Evolutionary conservation across 1,139 yeast species (phyloP).

Genomic region (Protomyces gravidus): DNA sequence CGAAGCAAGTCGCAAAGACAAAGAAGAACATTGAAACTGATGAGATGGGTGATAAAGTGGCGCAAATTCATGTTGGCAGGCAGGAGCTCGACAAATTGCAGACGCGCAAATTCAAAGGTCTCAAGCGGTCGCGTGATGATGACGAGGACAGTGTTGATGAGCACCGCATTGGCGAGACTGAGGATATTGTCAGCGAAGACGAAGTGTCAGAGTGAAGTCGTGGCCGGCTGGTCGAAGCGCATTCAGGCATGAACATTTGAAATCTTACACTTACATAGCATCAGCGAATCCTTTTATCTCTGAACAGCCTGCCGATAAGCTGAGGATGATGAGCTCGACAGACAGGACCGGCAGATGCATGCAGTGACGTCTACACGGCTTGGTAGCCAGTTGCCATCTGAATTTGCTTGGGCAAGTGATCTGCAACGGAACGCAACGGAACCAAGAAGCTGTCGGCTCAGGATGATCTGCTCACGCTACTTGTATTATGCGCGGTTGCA

Average conservation of each 20-base stretch:
- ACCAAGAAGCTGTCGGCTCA: too few species aligned
- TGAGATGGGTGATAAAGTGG: conserved; percentile 92
- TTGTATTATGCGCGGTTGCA: too few species aligned
- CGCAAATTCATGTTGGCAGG: conserved; percentile 91
- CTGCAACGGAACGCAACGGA: too few species aligned
- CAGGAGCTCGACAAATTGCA: conserved; percentile 88
- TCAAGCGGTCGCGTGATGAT: conserved; percentile 81
- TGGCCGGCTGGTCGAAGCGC: background rate
- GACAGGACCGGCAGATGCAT: too few species aligned
- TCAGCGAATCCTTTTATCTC: background rate
- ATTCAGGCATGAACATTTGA: background rate
- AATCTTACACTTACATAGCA: background rate
- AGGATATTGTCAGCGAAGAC: conserved; percentile 13
- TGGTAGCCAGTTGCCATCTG: too few species aligned
- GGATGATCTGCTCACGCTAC: too few species aligned
- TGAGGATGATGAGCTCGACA: too few species aligned
- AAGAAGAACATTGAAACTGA: conserved; percentile 89
- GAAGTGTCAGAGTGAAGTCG: conserved; percentile 4
- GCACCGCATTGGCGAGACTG: conserved; percentile 33
- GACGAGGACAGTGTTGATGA: conserved; percentile 49
- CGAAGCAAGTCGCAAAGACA: conserved; percentile 71
- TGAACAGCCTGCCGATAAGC: too few species aligned
- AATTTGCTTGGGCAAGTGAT: too few species aligned
- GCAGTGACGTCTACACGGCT: too few species aligned
- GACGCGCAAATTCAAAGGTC: conserved; percentile 98